Evolutionary conservation across 2,329 filamentous ascomycete genomes (phyloP).

Genomic region (Fusarium sp.): DNA sequence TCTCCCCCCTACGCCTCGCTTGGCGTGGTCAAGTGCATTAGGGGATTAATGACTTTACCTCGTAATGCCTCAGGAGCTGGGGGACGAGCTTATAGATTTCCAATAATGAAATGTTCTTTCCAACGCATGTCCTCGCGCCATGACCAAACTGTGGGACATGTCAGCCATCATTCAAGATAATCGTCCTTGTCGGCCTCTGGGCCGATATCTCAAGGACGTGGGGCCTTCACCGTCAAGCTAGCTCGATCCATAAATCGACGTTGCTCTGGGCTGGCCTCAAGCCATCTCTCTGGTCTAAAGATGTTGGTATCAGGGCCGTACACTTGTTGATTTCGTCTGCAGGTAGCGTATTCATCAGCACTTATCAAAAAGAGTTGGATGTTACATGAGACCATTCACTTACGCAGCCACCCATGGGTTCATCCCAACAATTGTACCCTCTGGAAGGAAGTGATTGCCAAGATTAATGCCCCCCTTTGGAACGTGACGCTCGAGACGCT

Average conservation of each 20-base stretch:
- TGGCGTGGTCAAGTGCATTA: no score
- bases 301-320: not conserved
- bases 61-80: not conserved
- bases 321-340: not conserved
- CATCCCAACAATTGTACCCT: not conserved
- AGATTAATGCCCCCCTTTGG: not conserved
- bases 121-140: conserved; percentile 12
- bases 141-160: not conserved
- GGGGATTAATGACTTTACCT: not conserved
- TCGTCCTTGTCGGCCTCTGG: not conserved
- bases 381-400: not conserved
- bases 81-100: conserved; percentile 14
- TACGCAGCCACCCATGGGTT: not conserved
- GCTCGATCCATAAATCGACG: not conserved
- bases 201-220: not conserved
- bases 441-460: not conserved
- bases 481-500: not conserved
- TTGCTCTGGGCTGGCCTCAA: not conserved
- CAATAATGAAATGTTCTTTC: conserved; percentile 13
- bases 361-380: not conserved
- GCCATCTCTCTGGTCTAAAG: not conserved
- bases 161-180: not conserved
- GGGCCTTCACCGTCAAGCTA: not conserved
- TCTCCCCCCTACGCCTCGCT: not conserved
- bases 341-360: not conserved